phyloP scores from a whole-genome alignment of 805 yeast genomes.

The Priceomyces carsonii region DNA sequence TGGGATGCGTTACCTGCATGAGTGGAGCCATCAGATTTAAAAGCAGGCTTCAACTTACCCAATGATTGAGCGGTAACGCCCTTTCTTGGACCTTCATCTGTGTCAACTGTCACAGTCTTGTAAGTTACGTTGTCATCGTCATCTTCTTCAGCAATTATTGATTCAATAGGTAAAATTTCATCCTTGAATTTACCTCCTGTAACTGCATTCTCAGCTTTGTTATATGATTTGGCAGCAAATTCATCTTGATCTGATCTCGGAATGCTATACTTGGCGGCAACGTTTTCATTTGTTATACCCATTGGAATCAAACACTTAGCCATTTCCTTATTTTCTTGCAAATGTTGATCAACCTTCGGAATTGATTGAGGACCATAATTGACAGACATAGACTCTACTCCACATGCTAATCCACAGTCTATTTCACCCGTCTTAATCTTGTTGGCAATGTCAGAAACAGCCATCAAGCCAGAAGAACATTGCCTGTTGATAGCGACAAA shows the following conservation, averaged over 20 bases:
- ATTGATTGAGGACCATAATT: slow-evolving; percentile 82
- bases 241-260: slow-evolving; percentile 76
- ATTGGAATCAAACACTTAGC: slow-evolving; percentile 84
- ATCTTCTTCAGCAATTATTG: slow-evolving; percentile 55
- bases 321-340: slow-evolving; percentile 39
- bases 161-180: slow-evolving; percentile 82
- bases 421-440: slow-evolving; percentile 87
- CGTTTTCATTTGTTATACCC: slow-evolving; percentile 96
- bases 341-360: slow-evolving; percentile 42
- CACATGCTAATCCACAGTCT: slow-evolving; percentile 86
- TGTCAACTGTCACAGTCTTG: slow-evolving; percentile 48
- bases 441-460: slow-evolving; percentile 86
- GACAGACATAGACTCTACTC: slow-evolving; percentile 93
- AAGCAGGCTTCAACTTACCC: slow-evolving; percentile 81
- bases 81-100: slow-evolving; percentile 88
- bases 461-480: slow-evolving; percentile 92
- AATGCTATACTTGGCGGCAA: slow-evolving; percentile 66
- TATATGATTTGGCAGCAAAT: slow-evolving; percentile 85
- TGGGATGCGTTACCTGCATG: slow-evolving; percentile 98
- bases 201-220: slow-evolving; percentile 80
- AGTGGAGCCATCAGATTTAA: slow-evolving; percentile 78
- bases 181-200: slow-evolving; percentile 73
- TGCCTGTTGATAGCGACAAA: slow-evolving; percentile 88
- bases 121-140: slow-evolving; percentile 56
- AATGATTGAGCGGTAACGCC: slow-evolving; percentile 81